Base-by-base conservation (phyloP, 192 early-diverging fungal genomes). In the Coemansia sp. region DNA sequence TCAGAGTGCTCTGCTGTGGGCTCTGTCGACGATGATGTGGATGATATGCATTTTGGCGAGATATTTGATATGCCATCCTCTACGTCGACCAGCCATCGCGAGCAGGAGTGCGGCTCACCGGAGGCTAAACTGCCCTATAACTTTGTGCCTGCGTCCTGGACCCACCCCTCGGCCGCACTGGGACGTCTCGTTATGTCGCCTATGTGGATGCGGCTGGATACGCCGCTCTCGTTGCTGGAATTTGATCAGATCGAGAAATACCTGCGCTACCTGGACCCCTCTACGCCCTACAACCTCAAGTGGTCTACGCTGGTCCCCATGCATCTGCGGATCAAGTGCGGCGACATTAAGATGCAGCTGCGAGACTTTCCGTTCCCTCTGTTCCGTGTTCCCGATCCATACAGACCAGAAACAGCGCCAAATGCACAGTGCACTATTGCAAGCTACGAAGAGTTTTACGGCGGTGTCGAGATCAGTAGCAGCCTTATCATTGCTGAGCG, bases 331-430 rank as follows among this genome's bases (percentile, higher is more conserved):
- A 37, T 80, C 18, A 72, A 72, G 33, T 55, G 69, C 36, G 78
- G 78, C 11, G 60, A 71, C 11, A 60, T 72, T 11, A 47, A 55
- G 11, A 64, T 72, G 68, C 68, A 71, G 28, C 49, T 80, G 46
- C 72, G 78, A 36, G 68, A 80, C 43, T 77, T 72, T 26, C 78
- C 78, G 11, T 72, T 80, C 29, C 78, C 78, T 14, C 39, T 80
- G 46, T 64, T 76, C 28, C 46, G 63, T 13, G 73, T 80, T 22
- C 78, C 78, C 0, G 72, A 78, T 43, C 65, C 72, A 1, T 59
- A 64, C 54, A 52, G 60, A 17, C 54, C 50, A 26, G 64, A 62
- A 30, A 47, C 64, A 2, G 20, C 42, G 23, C 39, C 23, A 8
- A 42, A 17, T 8, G 13, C 10, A 11, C 20, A 17, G 11, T 35